Base-by-base conservation (phyloP, 2,329 filamentous ascomycete species). In the Ceratocystis variospora region DNA sequence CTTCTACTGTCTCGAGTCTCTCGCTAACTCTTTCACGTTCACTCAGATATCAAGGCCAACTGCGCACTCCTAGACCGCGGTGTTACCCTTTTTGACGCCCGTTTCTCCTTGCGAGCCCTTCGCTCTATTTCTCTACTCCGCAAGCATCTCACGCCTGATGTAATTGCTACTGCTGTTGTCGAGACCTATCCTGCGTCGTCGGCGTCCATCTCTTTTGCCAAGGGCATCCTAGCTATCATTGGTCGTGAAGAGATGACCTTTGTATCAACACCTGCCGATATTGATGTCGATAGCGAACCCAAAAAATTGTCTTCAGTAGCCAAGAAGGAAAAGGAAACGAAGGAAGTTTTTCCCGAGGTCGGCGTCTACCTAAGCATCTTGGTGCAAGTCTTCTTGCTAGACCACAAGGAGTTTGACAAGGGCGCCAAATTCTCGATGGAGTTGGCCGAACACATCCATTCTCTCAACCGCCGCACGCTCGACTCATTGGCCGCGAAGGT, bases 111-210 rank as follows among this genome's bases (percentile, higher is more conserved):
- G 70, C 86, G 94, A 74, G 94, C 94, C 69, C 84, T 99, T 70
- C 88, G 94, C 73, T 96, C 92, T 72, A 96, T 97, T 78, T 96
- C 94, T 50, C 92, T 91, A 66, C 87, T 97, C 75, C 90, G 94
- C 75, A 97, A 97, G 81, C 86, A 90, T 71, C 82, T 96, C 71
- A 89, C 87, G 15, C 83, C 89, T 67, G 89, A 93, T 71, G 86
- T 96, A 71, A 81, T 96, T 71, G 84, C 87, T 63, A 86, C 89
- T 76, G 87, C 88, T 72, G 88, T 96, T 73, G 84, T 85, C 71
- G 87, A 95, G 72, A 91, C 88, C 53, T 96, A 91, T 76, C 81
- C 87, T 66, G 78, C 83, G 28, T 79, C 78, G 62, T 78, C 77
- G 61, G 76, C 82, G 66, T 86, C 87, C 48, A 87, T 83, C 70